Conservation (phyloP, 139 green algal species). For the Auxenochlorella pyrenoidosa region DNA sequence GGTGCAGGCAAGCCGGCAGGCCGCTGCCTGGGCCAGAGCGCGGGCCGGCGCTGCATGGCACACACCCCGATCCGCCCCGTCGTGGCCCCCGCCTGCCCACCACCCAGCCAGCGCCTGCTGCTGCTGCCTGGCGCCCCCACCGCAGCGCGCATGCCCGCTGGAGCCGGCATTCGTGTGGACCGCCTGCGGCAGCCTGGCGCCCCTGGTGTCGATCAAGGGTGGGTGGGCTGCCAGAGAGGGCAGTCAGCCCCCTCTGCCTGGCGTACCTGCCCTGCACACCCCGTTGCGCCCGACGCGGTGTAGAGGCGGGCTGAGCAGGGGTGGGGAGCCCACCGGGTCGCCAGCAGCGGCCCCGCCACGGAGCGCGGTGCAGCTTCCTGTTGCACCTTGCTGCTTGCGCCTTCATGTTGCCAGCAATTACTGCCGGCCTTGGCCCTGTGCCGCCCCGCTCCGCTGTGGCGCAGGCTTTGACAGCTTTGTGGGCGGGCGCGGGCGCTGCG, state of each 20-base stretch:
- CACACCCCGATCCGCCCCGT: too few species aligned
- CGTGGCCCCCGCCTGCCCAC: too few species aligned
- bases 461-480: slow-evolving; percentile 22
- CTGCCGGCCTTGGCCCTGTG: not conserved
- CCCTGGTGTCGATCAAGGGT: slow-evolving; percentile 1
- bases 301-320: not conserved
- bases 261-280: not conserved
- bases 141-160: slow-evolving; percentile 10
- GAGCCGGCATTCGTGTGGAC: slow-evolving; percentile 23
- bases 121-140: not conserved
- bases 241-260: not conserved
- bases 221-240: not conserved
- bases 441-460: not conserved
- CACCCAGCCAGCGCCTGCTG: too few species aligned
- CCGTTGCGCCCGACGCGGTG: not conserved
- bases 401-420: not conserved
- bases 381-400: too few species aligned
- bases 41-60: too few species aligned
- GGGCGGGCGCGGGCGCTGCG: not conserved
- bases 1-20: not conserved
- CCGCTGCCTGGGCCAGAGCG: not conserved
- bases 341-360: too few species aligned
- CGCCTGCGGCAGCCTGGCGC: slow-evolving; percentile 17
- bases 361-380: not conserved
- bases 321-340: too few species aligned